Evolutionary conservation across 176 grass and related monocot species (phyloP), one percentile per base, ranked within the genome.

Genomic region (Bothriochloa decipiens): DNA sequence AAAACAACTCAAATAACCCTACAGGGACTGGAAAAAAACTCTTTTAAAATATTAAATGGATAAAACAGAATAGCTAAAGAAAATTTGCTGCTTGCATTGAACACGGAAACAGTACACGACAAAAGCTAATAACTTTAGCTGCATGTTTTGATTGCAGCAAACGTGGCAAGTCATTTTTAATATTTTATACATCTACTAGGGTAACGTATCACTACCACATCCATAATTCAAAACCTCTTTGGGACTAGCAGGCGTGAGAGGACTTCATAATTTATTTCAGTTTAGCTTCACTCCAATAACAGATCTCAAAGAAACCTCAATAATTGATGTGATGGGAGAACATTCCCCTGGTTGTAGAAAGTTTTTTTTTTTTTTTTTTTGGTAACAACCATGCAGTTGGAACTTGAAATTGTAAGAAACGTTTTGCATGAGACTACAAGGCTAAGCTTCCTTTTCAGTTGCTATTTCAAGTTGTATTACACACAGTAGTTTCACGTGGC

Each of bases 1-100:
- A 78, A 85, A 85, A 78, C 9, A 46, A 78, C 36, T 70, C 16
- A 70, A 43, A 82, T 11, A n/a, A 49, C 37, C 36, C 36, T 10
- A 71, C 4, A 83, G 0, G 25, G 3, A 66, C 7, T 22, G 5
- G 5, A 33, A 26, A 35, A 65, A 26, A 32, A 2, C 10, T 66
- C 20, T 52, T 53, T 28, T 53, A 65, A 83, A 32, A 72, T 15
- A 72, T 13, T 27, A 83, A 65, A 70, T 11, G 26, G 26, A n/a
- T 32, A 32, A 32, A 70, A 61, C 47, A 6, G 62, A 42, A 66
- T 18, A 85, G 36, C 65, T 23, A n/a, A 60, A 6, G 36, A 29
- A 76, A 78, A 46, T 36, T 18, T 61, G 26, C 14, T 60, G 17
- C 37, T 32, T 1, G 3, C 37, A 78, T 7, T 43, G 36, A 77